phyloP scores from a whole-genome alignment of 306 rosid species.

The Malus sieversii region DNA sequence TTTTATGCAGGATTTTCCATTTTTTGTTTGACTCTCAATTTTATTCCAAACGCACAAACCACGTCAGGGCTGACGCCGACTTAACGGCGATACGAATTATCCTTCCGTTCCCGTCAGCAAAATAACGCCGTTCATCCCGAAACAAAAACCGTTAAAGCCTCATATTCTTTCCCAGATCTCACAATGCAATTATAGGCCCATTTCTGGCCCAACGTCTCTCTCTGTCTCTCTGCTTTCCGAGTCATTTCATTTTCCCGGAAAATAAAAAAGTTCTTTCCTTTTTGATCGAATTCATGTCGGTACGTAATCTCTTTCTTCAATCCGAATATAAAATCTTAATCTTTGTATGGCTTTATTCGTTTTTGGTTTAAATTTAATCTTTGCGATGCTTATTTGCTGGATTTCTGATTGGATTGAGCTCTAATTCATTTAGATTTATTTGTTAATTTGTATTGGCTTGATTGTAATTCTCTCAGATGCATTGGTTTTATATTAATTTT shows the following conservation, averaged over 20 bases:
- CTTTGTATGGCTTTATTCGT: too few relatives aligned
- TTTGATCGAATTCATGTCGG: conserved; percentile 78
- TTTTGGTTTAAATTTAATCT: neutral
- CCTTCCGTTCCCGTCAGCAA: neutral
- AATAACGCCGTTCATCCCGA: conserved; percentile 27
- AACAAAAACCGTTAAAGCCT: neutral
- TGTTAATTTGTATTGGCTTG: neutral
- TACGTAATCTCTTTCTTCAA: conserved; percentile 29
- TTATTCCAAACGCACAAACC: neutral
- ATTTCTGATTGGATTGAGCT: conserved; percentile 26
- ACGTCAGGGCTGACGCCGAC: conserved; percentile 29
- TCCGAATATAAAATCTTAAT: neutral
- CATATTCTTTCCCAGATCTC: neutral
- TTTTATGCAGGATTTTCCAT: too few relatives aligned
- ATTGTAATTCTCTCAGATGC: neutral
- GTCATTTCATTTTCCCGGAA: conserved; percentile 29
- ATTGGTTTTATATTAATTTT: neutral
- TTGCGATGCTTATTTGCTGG: conserved; percentile 12
- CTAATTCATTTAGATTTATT: neutral
- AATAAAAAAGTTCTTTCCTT: conserved; percentile 7
- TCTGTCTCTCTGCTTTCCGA: neutral
- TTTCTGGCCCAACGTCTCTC: conserved; percentile 43
- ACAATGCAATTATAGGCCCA: conserved; percentile 36
- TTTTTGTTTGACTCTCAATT: neutral
- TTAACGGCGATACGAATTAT: conserved; percentile 8